Evolutionary conservation across 306 rosid genomes (phyloP).

Genomic region (Lablab purpureus): DNA sequence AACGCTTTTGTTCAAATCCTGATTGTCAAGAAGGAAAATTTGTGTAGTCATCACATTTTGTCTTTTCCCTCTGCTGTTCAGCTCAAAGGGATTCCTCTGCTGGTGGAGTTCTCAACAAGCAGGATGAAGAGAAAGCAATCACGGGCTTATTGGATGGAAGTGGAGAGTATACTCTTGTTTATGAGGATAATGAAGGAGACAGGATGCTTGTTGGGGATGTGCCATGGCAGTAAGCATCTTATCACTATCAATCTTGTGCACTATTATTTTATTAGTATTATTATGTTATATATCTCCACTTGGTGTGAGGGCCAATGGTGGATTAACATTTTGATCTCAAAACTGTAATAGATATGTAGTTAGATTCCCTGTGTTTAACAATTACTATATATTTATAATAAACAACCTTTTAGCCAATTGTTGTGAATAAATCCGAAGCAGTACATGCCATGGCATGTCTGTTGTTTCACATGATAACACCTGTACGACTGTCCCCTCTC

Average conservation of each 20-base stretch:
- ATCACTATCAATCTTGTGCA: conserved; percentile 45
- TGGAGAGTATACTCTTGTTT: conserved; percentile 97
- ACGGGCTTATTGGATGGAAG: conserved; percentile 87
- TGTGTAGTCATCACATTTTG: conserved; percentile 25
- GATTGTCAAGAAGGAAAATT: not conserved
- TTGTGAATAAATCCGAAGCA: conserved; percentile 41
- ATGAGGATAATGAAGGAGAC: conserved; percentile 99
- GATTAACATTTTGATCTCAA: conserved; percentile 11
- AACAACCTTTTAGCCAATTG: conserved; percentile 34
- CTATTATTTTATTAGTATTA: conserved; percentile 36
- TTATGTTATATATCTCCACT: conserved; percentile 42
- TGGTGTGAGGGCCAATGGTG: not conserved
- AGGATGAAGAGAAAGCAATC: conserved; percentile 75
- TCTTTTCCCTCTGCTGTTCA: conserved; percentile 43
- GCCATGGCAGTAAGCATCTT: conserved; percentile 99
- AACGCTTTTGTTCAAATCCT: not conserved
- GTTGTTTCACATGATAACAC: conserved; percentile 43
- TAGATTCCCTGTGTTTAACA: conserved; percentile 60
- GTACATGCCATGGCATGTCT: conserved; percentile 53
- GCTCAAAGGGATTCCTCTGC: conserved; percentile 86
- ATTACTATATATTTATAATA: conserved; percentile 6
- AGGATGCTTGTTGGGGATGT: conserved; percentile 99
- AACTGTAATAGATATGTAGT: conserved; percentile 1
- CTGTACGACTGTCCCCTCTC: conserved; percentile 43
- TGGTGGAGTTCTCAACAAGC: conserved; percentile 68